Percentiles rank a stretch among this genome's conserved stretches.
Conservation (phyloP, 768 basidiomycete species). For the Leccinum imitatum region DNA sequence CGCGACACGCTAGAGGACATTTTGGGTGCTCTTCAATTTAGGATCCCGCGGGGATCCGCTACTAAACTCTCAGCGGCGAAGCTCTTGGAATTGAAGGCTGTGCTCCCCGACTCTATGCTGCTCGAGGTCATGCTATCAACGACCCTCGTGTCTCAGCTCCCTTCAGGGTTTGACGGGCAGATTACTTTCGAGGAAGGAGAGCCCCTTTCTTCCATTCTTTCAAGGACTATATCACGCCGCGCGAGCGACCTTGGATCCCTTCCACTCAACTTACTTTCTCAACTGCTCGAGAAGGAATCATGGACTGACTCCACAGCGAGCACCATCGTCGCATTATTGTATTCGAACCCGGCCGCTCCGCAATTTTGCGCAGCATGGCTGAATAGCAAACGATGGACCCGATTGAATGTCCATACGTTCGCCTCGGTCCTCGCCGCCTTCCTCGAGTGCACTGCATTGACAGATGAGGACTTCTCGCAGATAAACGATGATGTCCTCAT, state of each 20-base stretch:
- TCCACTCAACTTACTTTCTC: slow-evolving; percentile 27
- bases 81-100: slow-evolving; percentile 38
- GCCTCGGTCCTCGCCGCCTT: slow-evolving; percentile 45
- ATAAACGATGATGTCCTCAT: slow-evolving; percentile 31
- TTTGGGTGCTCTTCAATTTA: slow-evolving; percentile 33
- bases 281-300: slow-evolving; percentile 39
- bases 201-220: slow-evolving; percentile 7
- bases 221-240: background rate
- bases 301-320: slow-evolving; percentile 47
- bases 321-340: slow-evolving; percentile 46
- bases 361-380: slow-evolving; percentile 43
- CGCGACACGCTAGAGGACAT: slow-evolving; percentile 36
- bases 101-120: slow-evolving; percentile 35
- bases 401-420: slow-evolving; percentile 28
- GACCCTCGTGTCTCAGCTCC: slow-evolving; percentile 37
- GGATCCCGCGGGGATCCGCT: slow-evolving; percentile 5
- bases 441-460: slow-evolving; percentile 39
- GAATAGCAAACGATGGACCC: slow-evolving; percentile 16
- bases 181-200: slow-evolving; percentile 9
- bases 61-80: slow-evolving; percentile 32
- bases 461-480: slow-evolving; percentile 18
- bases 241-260: slow-evolving; percentile 7
- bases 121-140: slow-evolving; percentile 51
- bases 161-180: slow-evolving; percentile 29
- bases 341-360: slow-evolving; percentile 33